Base-by-base conservation (phyloP, 2,329 filamentous ascomycete genomes). In the Bimuria novae-zelandiae region DNA sequence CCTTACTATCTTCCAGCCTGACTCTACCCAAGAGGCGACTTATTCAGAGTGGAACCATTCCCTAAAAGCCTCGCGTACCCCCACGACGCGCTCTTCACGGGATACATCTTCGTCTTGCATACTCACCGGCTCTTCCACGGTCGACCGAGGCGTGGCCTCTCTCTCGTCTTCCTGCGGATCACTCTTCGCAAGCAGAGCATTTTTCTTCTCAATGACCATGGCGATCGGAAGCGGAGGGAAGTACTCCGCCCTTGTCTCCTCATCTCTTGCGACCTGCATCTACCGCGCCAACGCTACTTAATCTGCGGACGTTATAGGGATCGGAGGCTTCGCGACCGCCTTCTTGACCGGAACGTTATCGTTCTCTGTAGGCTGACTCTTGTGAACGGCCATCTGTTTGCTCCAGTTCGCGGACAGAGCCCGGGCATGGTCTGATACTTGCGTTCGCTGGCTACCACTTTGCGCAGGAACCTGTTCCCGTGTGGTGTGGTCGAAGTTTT, bases 11-110 rank as follows among this genome's bases (percentile, higher is more conserved):
- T 10, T 27, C 6, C 25, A 27, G 5, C 25, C 6, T 27, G 25
- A 5, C 25, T 27, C 6, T 27, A 27, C 25, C 25, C n/a, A n/a
- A n/a, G n/a, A n/a, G n/a, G n/a, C n/a, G n/a, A 27, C 25, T 10
- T 10, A 27, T n/a, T n/a, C 25, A 5, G 25, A 27, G 10, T 10
- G 10, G 25, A 27, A 5, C 30, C 37, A 19, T 25, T 33, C 41
- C 41, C 11, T 44, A 25, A 44, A 44, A 16, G 17, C 27, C 16
- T 32, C 41, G 27, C 41, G 40, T n/a, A 44, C 41, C 27, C n/a
- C 10, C 41, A 16, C 23, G 27, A 44, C 22, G 3, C 41, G 41
- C 10, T 21, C 27, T 21, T 8, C 25, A 6, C 40, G 41, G 6
- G 41, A 21, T 2, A 44, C 7, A 19, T 23, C 39, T 14, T 42